phyloP scores from a whole-genome alignment of 2,329 filamentous ascomycete species.

The Curvularia eragrostidis region DNA sequence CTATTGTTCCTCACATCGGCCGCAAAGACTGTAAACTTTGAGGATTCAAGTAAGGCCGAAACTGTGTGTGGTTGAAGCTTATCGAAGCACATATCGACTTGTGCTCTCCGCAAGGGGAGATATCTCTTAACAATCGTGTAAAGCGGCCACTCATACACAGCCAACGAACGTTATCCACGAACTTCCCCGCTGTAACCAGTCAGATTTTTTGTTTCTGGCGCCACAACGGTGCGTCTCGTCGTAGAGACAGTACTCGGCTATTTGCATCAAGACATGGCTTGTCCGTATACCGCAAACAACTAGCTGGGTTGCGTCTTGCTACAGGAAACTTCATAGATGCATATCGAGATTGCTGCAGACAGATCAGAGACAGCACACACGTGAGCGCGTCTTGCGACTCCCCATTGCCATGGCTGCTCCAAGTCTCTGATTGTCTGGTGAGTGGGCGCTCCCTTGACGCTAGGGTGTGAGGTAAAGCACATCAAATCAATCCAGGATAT shows the following conservation, averaged over 20 bases:
- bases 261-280: background rate
- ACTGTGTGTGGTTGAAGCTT: background rate
- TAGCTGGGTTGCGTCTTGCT: background rate
- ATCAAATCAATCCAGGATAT: background rate
- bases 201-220: background rate
- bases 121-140: background rate
- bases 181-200: background rate
- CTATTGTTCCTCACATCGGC: background rate
- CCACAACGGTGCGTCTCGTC: background rate
- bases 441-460: background rate
- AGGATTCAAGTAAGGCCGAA: background rate
- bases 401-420: background rate
- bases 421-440: slow-evolving; percentile 2
- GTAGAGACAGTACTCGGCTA: background rate
- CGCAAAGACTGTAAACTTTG: background rate
- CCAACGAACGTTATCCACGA: background rate
- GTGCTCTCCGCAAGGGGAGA: too few species aligned
- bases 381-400: background rate
- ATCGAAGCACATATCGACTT: background rate
- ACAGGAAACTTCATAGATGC: background rate
- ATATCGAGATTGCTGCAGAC: background rate
- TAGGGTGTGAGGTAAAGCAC: slow-evolving; percentile 6
- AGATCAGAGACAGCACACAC: background rate
- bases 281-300: too few species aligned
- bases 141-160: background rate